Conservation (phyloP, 176 grass and related monocot genomes). For the Luzula sylvatica region DNA sequence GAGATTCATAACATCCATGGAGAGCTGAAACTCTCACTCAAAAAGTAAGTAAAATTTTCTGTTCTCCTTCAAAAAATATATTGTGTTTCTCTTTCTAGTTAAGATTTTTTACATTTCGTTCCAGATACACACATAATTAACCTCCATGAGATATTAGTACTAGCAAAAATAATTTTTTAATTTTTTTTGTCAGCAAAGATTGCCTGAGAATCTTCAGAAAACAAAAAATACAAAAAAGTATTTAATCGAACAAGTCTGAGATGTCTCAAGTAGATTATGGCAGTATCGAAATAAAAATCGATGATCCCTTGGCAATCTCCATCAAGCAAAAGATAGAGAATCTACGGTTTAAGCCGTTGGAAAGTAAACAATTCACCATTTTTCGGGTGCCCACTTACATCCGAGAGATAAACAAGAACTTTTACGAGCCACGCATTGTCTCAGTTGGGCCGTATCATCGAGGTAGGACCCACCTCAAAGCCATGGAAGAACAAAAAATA, state of each 20-base stretch:
- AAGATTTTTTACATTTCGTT: no score
- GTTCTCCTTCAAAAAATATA: no score
- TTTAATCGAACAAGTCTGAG: not conserved
- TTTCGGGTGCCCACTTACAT: conserved; percentile 9
- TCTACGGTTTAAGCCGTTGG: not conserved
- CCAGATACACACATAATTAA: no score
- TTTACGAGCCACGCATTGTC: conserved; percentile 12
- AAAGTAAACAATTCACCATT: not conserved
- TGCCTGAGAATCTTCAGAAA: no score
- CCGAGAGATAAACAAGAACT: conserved; percentile 3
- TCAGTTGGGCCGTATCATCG: conserved; percentile 10
- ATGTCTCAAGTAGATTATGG: not conserved
- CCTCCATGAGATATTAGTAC: no score
- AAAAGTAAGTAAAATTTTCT: no score
- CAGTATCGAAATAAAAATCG: not conserved
- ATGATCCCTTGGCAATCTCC: conserved; percentile 2
- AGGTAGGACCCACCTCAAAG: not conserved
- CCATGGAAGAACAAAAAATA: conserved; percentile 10
- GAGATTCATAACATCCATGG: no score
- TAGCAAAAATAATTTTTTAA: no score
- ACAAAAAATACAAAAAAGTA: no score
- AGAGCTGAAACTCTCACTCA: no score
- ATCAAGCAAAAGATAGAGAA: not conserved
- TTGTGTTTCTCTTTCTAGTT: no score
- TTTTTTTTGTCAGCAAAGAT: no score